These are phyloP conservation scores for Aspergillus fructus DNA, from an alignment of 2,329 filamentous ascomycete genomes.

Conservation along the genomic window DNA sequence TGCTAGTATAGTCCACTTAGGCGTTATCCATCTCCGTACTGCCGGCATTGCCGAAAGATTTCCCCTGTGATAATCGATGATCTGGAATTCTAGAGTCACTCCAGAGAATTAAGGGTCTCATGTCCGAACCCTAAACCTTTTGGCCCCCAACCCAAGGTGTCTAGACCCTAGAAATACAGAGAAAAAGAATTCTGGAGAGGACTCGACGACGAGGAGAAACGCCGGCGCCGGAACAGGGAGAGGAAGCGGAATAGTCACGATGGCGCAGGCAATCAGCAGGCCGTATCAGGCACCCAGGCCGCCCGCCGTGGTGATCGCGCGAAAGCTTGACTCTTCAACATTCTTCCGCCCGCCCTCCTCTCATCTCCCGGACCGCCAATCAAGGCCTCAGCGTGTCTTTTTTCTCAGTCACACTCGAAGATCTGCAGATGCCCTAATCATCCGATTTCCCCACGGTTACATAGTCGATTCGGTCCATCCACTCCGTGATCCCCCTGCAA, in stretches of 20 bases:
- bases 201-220: not conserved
- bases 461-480: not conserved
- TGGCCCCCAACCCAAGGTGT: not conserved
- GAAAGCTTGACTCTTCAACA: not conserved
- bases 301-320: constrained; percentile 1
- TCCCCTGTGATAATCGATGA: too few species aligned
- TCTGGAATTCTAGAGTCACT: not conserved
- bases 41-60: not conserved
- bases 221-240: not conserved
- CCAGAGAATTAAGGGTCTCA: not conserved
- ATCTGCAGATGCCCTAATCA: not conserved
- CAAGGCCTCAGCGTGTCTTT: not conserved
- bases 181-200: not conserved
- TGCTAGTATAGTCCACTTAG: constrained; percentile 1
- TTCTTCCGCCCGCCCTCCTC: not conserved
- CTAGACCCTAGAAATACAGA: not conserved
- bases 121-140: not conserved
- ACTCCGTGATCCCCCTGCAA: not conserved
- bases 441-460: not conserved
- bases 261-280: not conserved
- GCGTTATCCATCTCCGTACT: not conserved
- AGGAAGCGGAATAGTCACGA: not conserved
- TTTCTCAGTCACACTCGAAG: not conserved
- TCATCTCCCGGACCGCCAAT: constrained; percentile 7
- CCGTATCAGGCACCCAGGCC: constrained; percentile 9